Conservation (phyloP, 202 grass and related monocot species). For the Saccharum hybrid region DNA sequence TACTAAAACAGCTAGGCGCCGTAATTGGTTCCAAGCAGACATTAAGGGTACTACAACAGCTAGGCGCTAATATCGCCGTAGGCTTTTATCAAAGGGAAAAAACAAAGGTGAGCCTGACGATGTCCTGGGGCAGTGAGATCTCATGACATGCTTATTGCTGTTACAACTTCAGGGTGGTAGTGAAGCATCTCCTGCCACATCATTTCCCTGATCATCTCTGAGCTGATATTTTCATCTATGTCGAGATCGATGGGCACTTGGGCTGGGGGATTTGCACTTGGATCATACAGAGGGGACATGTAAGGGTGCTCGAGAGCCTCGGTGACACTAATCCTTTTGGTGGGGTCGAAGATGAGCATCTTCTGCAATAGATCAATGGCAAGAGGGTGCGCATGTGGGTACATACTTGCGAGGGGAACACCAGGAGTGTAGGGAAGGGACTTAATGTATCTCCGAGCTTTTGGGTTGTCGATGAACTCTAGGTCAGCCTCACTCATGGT, state of each 20-base stretch:
- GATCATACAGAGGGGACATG: slow-evolving; percentile 82
- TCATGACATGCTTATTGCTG: slow-evolving; percentile 41
- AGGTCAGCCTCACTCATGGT: slow-evolving; percentile 75
- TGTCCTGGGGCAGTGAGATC: neutral
- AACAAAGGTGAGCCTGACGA: slow-evolving; percentile 19
- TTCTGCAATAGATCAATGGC: slow-evolving; percentile 84
- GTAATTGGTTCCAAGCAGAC: slow-evolving; percentile 20
- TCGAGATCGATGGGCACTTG: slow-evolving; percentile 72
- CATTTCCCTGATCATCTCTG: slow-evolving; percentile 85
- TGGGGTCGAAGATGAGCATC: slow-evolving; percentile 90
- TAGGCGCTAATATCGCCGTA: slow-evolving; percentile 29
- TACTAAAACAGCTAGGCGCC: slow-evolving; percentile 39
- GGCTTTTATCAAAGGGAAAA: neutral
- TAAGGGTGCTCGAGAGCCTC: slow-evolving; percentile 81
- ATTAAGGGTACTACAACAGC: slow-evolving; percentile 36
- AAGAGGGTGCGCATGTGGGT: slow-evolving; percentile 71
- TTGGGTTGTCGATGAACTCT: slow-evolving; percentile 83
- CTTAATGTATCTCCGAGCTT: slow-evolving; percentile 86
- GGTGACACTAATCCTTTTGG: slow-evolving; percentile 71
- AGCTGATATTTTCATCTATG: slow-evolving; percentile 77
- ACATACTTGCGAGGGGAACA: slow-evolving; percentile 66
- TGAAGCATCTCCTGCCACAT: slow-evolving; percentile 95
- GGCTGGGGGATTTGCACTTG: slow-evolving; percentile 67
- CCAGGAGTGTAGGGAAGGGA: slow-evolving; percentile 79
- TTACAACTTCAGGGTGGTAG: slow-evolving; percentile 72